Evolutionary conservation across 257 asterid genomes (phyloP).

Genomic region (Anisodus acutangulus): DNA sequence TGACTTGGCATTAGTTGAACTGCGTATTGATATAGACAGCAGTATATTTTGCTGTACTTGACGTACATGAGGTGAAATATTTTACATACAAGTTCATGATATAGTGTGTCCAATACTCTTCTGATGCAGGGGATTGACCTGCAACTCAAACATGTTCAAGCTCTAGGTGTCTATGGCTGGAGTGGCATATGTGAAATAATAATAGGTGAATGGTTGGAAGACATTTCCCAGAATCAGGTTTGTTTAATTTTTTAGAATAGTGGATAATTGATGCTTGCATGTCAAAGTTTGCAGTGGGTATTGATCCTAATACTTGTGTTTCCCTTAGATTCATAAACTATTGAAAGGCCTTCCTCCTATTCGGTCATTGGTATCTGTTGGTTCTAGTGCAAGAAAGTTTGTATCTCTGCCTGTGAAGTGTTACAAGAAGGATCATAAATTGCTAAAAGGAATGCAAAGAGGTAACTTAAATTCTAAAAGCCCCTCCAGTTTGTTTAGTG

Average conservation of each 20-base stretch:
- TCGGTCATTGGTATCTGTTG: constrained; percentile 88
- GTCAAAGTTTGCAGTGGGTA: constrained; percentile 31
- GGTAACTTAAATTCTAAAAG: constrained; percentile 45
- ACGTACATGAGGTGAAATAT: constrained; percentile 27
- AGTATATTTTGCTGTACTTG: not conserved
- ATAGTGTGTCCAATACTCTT: constrained; percentile 33
- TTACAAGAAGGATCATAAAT: constrained; percentile 80
- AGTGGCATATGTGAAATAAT: constrained; percentile 70
- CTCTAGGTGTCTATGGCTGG: constrained; percentile 93
- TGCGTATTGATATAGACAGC: not conserved
- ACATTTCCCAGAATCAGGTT: constrained; percentile 97
- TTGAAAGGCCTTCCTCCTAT: constrained; percentile 97
- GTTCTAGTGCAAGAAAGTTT: constrained; percentile 98
- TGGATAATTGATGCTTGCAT: constrained; percentile 33
- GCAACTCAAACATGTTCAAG: constrained; percentile 87
- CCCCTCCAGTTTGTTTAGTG: constrained; percentile 11
- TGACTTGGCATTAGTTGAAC: not conserved
- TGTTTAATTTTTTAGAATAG: constrained; percentile 15
- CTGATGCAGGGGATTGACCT: constrained; percentile 83
- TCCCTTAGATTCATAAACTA: constrained; percentile 74
- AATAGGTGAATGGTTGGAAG: constrained; percentile 97
- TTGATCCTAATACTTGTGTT: constrained; percentile 11
- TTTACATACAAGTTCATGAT: constrained; percentile 31
- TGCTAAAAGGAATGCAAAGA: constrained; percentile 97
- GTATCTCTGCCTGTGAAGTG: constrained; percentile 81